Base-by-base conservation (phyloP, 805 yeast species). In the Lipomyces sp. region DNA sequence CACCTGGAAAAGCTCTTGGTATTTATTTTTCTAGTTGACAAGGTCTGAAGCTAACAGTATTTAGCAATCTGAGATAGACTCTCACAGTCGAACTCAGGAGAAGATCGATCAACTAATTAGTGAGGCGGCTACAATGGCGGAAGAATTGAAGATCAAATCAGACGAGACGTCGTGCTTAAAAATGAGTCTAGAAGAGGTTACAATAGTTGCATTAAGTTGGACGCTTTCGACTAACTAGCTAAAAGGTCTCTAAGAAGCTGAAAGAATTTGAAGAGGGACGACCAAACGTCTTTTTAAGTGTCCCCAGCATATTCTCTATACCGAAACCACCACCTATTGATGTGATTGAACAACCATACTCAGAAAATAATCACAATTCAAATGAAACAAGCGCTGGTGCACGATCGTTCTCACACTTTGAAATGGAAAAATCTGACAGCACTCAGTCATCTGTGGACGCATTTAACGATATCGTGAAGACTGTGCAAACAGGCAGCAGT, bases 31-130 rank as follows among this genome's bases (percentile, higher is more conserved):
- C 39, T 42, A 4, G 18, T 7, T 42, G n/a, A n/a, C 18, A n/a
- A 15, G 48, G n/a, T n/a, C 48, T n/a, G 48, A 10, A 42, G 6
- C 48, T 42, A 13, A 42, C 48, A 10, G 5, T n/a, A 42, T n/a
- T 42, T 42, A 42, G 48, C 48, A 42, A 42, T 42, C 48, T 42
- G 48, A 42, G 7, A 42, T 42, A 42, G 48, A 42, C 48, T 42
- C 48, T 42, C 48, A 42, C 48, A 42, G 48, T 42, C 48, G 48
- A 15, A 42, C 48, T 42, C 48, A 42, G 48, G 48, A 42, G 48
- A 42, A 6, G n/a, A 24, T 42, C 48, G 48, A 42, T 42, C 48
- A 15, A 42, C 18, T 42, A 42, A 42, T 42, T 42, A 24, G 48
- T 42, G 24, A 37, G 10, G 53, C 53, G 10, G 13, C 53, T 18